Conservation (phyloP, 768 basidiomycete genomes). For the Gautieria morchelliformis region DNA sequence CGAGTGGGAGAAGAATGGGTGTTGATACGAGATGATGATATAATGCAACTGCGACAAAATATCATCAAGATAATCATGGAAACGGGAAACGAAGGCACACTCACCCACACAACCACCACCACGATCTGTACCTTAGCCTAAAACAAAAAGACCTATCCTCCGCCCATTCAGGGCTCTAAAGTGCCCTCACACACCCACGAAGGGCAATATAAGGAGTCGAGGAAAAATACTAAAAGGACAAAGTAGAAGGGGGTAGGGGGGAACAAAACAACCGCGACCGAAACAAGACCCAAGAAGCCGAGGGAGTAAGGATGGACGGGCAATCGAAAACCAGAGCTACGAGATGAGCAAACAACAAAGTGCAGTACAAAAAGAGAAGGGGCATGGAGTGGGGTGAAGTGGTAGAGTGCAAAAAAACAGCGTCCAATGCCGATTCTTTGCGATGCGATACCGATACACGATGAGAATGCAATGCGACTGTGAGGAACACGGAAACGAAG, state of each 20-base stretch:
- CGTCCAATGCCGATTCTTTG: conserved; percentile 3
- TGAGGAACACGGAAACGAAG: background rate
- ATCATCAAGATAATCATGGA: background rate
- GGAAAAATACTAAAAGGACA: background rate
- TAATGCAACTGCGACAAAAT: background rate
- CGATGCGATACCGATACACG: conserved; percentile 5
- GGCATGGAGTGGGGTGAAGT: background rate
- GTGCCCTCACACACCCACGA: background rate
- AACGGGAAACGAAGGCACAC: background rate
- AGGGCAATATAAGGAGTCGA: background rate
- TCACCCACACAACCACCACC: background rate
- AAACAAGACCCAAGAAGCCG: background rate
- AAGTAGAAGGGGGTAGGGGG: background rate
- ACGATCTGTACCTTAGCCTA: background rate
- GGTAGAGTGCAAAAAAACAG: conserved; percentile 3
- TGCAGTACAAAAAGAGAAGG: conserved; percentile 1
- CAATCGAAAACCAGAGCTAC: background rate
- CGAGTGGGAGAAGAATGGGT: background rate
- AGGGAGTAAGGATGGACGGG: conserved; percentile 1
- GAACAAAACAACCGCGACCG: background rate
- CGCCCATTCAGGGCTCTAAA: background rate
- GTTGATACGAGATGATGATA: background rate
- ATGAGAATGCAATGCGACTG: background rate
- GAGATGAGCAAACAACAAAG: background rate
- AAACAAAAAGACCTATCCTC: background rate